phyloP scores from a whole-genome alignment of 2,329 filamentous ascomycete species.

The Cadophora luteo-olivacea region DNA sequence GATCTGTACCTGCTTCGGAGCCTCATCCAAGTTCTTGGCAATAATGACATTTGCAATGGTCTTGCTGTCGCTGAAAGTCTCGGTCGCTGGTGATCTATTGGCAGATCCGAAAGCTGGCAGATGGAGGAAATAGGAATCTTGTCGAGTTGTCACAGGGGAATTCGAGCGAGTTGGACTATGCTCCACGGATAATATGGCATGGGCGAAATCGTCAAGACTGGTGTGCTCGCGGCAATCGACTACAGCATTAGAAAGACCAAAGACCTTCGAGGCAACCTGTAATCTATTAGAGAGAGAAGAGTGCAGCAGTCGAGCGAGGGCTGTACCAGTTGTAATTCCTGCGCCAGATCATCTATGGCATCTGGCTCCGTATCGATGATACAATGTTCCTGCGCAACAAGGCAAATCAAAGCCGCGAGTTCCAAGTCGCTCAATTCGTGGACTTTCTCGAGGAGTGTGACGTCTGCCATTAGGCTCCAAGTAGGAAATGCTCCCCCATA shows the following conservation, averaged over 20 bases:
- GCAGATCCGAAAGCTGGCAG: constrained; percentile 40
- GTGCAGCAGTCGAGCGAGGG: background rate
- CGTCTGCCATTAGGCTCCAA: constrained; percentile 61
- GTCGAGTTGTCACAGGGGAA: constrained; percentile 39
- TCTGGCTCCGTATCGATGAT: constrained; percentile 76
- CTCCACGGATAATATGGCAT: constrained; percentile 58
- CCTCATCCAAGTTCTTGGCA: constrained; percentile 78
- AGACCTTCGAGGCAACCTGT: constrained; percentile 72
- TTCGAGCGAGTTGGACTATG: constrained; percentile 34
- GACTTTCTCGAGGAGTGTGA: constrained; percentile 69
- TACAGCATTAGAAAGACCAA: constrained; percentile 73
- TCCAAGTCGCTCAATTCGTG: constrained; percentile 86
- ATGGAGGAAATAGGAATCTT: constrained; percentile 45
- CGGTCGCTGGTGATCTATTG: constrained; percentile 42
- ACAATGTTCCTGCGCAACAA: constrained; percentile 85
- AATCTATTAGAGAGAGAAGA: constrained; percentile 20
- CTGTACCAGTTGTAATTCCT: constrained; percentile 74
- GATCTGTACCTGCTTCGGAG: constrained; percentile 79
- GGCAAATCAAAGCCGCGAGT: constrained; percentile 81
- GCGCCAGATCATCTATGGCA: constrained; percentile 70
- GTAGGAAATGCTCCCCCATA: constrained; percentile 34
- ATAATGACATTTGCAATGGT: constrained; percentile 84
- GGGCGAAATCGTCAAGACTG: constrained; percentile 81
- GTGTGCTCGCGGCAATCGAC: constrained; percentile 76
- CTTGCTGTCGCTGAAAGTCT: constrained; percentile 50